Conservation (phyloP, 805 yeast genomes). For the Pichia californica region DNA sequence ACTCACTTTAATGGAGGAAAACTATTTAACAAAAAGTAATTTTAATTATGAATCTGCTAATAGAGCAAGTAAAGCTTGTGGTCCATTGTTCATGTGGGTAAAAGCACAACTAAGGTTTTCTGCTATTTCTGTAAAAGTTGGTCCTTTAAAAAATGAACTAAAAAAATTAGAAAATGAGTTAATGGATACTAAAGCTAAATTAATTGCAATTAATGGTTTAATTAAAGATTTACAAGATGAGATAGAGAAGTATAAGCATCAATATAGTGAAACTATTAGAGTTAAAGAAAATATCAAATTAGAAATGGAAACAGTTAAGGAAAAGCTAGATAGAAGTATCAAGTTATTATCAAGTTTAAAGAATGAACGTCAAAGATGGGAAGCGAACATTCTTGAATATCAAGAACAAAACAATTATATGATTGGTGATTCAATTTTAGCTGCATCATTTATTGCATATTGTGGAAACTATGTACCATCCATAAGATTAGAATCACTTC, state of each 20-base stretch:
- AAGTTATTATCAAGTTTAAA: constrained; percentile 56
- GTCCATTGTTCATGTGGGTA: constrained; percentile 86
- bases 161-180: constrained; percentile 51
- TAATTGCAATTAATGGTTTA: constrained; percentile 76
- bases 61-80: constrained; percentile 93
- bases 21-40: constrained; percentile 55
- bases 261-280: constrained; percentile 68
- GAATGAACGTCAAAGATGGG: constrained; percentile 71
- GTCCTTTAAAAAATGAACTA: constrained; percentile 70
- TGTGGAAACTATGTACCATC: constrained; percentile 41
- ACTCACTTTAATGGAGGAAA: constrained; percentile 49
- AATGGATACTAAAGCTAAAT: constrained; percentile 55
- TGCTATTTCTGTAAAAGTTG: constrained; percentile 58
- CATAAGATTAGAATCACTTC: constrained; percentile 29
- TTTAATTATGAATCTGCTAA: constrained; percentile 69
- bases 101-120: constrained; percentile 82
- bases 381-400: constrained; percentile 47
- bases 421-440: constrained; percentile 60
- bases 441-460: constrained; percentile 57
- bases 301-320: constrained; percentile 59
- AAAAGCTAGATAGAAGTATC: constrained; percentile 56
- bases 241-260: constrained; percentile 59
- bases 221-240: constrained; percentile 63
- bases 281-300: constrained; percentile 69
- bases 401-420: constrained; percentile 37